Conservation (phyloP, 176 grass and related monocot species). For the Oryza meridionalis region DNA sequence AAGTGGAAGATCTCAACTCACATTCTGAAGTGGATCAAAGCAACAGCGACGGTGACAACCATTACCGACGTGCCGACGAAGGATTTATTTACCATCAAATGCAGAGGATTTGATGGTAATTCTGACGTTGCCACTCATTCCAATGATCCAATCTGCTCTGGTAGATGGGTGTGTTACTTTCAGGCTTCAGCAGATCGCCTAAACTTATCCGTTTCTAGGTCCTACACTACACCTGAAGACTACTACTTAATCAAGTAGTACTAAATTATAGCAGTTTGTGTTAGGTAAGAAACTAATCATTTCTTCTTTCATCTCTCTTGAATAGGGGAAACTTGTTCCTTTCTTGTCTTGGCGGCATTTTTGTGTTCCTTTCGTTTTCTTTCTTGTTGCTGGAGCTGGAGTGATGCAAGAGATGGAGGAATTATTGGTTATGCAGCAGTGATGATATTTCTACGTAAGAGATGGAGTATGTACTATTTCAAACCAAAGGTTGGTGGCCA, state of each 20-base stretch:
- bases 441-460: background rate
- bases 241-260: background rate
- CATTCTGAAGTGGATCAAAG: conserved; percentile 27
- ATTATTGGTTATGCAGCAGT: background rate
- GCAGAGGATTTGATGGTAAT: background rate
- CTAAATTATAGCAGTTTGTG: background rate
- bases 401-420: background rate
- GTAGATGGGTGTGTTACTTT: background rate
- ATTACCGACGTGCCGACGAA: conserved; percentile 43
- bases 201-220: background rate
- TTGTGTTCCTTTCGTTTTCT: background rate
- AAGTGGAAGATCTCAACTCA: conserved; percentile 19
- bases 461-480: background rate
- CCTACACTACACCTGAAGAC: background rate
- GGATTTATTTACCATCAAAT: background rate
- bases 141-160: background rate
- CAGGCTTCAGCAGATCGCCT: conserved; percentile 5
- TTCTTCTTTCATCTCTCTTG: background rate
- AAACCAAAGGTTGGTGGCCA: conserved; percentile 11
- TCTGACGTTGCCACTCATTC: background rate
- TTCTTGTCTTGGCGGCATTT: background rate
- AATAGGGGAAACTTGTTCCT: background rate
- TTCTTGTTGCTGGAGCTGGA: conserved; percentile 3
- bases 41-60: conserved; percentile 16
- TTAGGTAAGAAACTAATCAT: background rate